These are phyloP conservation scores for Coniella vitis DNA, from an alignment of 2,329 filamentous ascomycete genomes.

Conservation along the genomic window DNA sequence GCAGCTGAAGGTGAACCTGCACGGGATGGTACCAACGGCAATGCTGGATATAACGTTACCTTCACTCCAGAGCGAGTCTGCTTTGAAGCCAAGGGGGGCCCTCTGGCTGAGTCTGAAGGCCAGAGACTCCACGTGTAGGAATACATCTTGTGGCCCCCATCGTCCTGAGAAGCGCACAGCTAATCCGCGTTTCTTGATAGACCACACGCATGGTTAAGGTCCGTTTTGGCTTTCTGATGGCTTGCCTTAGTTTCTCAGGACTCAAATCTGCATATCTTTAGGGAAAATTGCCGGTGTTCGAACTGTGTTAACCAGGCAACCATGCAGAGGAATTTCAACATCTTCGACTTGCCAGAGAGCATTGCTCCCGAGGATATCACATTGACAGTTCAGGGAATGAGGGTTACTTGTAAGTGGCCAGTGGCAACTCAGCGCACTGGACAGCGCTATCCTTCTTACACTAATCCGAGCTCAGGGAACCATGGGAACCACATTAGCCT, in stretches of 20 bases:
- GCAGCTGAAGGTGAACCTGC: too few species aligned
- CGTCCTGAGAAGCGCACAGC: background rate
- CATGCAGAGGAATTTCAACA: constrained; percentile 61
- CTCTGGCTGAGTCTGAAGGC: too few species aligned
- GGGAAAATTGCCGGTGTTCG: constrained; percentile 67
- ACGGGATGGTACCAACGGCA: too few species aligned
- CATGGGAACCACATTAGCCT: constrained; percentile 60
- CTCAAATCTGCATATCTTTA: constrained; percentile 22
- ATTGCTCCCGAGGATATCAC: constrained; percentile 30
- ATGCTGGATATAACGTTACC: too few species aligned
- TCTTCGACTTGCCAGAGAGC: constrained; percentile 50
- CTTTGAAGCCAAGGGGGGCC: background rate
- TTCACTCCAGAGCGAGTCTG: background rate
- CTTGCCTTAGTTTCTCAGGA: background rate
- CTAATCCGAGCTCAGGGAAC: constrained; percentile 44
- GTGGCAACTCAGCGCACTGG: background rate
- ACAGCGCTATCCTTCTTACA: constrained; percentile 4
- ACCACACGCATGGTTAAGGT: constrained; percentile 13
- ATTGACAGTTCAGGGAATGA: constrained; percentile 30
- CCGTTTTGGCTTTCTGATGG: background rate
- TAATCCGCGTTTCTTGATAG: constrained; percentile 1
- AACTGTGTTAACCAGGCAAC: constrained; percentile 64
- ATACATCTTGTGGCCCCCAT: background rate
- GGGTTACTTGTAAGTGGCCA: constrained; percentile 41
- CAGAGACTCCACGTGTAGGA: background rate